These are phyloP conservation scores for Cercophora sp. DNA, from an alignment of 495 filamentous ascomycete genomes.

Conservation along the genomic window DNA sequence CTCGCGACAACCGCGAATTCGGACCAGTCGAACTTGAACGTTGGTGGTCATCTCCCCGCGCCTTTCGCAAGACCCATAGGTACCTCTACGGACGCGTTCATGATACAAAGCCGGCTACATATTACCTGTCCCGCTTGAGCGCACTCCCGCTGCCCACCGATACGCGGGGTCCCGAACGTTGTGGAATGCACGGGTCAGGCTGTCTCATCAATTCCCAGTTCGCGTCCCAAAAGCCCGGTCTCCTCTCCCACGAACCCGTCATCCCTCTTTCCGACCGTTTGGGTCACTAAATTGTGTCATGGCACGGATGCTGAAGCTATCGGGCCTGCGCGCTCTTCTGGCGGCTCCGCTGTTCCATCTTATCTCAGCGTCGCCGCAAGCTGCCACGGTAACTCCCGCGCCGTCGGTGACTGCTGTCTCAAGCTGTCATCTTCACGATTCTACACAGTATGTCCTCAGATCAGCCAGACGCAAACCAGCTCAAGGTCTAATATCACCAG, in stretches of 20 bases:
- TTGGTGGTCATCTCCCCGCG: too few species aligned
- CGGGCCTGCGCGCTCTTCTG: constrained; percentile 16
- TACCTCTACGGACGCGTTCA: too few species aligned
- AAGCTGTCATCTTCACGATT: constrained; percentile 14
- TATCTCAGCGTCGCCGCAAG: constrained; percentile 5
- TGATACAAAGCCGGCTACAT: too few species aligned
- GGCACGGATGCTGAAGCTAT: constrained; percentile 9
- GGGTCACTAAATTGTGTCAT: constrained; percentile 8
- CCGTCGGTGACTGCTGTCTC: constrained; percentile 20
- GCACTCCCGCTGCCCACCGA: too few species aligned
- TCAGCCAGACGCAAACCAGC: background rate
- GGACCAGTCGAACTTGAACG: too few species aligned
- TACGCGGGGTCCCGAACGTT: too few species aligned
- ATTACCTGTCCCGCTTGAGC: too few species aligned
- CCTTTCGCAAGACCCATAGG: too few species aligned
- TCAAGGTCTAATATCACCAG: background rate
- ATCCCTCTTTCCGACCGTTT: background rate
- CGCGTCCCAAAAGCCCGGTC: background rate
- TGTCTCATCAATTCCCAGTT: too few species aligned
- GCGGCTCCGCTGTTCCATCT: constrained; percentile 1
- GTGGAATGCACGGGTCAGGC: too few species aligned
- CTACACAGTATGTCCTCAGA: constrained; percentile 2
- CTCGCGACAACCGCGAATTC: background rate
- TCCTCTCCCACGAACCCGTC: background rate
- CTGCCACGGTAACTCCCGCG: background rate